These are phyloP conservation scores for Globisporangium nodosum DNA, from an alignment of 352 stramenopile species.

Conservation along the genomic window DNA sequence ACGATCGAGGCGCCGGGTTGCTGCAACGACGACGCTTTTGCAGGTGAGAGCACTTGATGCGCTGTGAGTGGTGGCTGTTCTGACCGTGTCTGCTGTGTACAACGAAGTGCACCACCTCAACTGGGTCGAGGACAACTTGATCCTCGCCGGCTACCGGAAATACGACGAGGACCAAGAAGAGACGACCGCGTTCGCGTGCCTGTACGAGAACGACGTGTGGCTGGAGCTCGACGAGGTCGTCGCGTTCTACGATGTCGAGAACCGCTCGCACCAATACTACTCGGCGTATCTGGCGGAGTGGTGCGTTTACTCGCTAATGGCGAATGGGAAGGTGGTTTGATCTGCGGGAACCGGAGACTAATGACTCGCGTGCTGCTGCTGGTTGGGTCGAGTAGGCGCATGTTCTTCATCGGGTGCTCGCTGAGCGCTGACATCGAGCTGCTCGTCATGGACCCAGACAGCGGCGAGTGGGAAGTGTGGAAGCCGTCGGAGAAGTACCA, in stretches of 20 bases:
- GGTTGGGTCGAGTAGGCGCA: slow-evolving; percentile 31
- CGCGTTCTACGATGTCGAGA: slow-evolving; percentile 53
- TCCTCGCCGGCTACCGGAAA: slow-evolving; percentile 54
- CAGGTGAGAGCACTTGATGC: slow-evolving; percentile 14
- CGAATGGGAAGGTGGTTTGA: neutral
- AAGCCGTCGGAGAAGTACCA: slow-evolving; percentile 74
- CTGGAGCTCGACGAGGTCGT: slow-evolving; percentile 60
- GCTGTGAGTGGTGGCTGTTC: neutral
- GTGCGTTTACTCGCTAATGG: slow-evolving; percentile 15
- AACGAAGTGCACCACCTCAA: slow-evolving; percentile 56
- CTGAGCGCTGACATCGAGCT: slow-evolving; percentile 77
- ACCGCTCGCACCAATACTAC: slow-evolving; percentile 55
- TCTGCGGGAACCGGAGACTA: neutral
- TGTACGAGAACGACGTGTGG: slow-evolving; percentile 47
- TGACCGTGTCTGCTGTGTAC: neutral
- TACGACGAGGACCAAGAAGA: slow-evolving; percentile 50
- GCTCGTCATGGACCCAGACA: slow-evolving; percentile 55
- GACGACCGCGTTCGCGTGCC: slow-evolving; percentile 39
- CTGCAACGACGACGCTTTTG: slow-evolving; percentile 26
- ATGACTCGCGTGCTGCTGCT: neutral
- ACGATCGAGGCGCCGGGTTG: slow-evolving; percentile 33
- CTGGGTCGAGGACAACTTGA: slow-evolving; percentile 62
- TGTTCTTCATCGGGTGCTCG: slow-evolving; percentile 79
- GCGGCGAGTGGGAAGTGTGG: slow-evolving; percentile 60
- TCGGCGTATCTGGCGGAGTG: slow-evolving; percentile 59